Conservation (phyloP, 179 eudicot species). For the Silene coronaria region DNA sequence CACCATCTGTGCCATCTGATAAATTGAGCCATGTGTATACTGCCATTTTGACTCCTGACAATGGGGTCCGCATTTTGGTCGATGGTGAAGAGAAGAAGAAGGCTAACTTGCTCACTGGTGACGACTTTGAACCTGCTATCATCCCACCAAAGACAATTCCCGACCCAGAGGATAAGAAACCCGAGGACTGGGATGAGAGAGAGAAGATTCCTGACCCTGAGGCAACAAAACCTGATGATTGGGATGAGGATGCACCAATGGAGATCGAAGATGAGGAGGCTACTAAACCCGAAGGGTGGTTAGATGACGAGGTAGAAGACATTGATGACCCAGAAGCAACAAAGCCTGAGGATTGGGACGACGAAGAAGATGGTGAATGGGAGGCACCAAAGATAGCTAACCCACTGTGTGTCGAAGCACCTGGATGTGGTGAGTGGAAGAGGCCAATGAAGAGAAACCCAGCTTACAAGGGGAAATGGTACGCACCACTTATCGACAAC, state of each 20-base stretch:
- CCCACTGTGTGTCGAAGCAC: constrained; percentile 69
- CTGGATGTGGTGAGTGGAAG: constrained; percentile 95
- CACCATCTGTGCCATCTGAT: constrained; percentile 82
- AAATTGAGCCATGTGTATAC: constrained; percentile 76
- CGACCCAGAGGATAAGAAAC: constrained; percentile 85
- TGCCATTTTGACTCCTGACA: constrained; percentile 65
- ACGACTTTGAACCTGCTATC: constrained; percentile 77
- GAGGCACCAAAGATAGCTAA: constrained; percentile 87
- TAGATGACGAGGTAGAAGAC: constrained; percentile 88
- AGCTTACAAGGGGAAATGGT: constrained; percentile 84
- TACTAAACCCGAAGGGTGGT: constrained; percentile 88
- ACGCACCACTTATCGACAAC: constrained; percentile 68
- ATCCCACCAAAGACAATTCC: constrained; percentile 77
- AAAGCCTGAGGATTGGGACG: constrained; percentile 97
- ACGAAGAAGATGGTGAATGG: constrained; percentile 94
- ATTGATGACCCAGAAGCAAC: constrained; percentile 84
- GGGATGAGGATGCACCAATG: constrained; percentile 96
- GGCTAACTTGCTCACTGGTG: constrained; percentile 57
- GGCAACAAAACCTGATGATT: constrained; percentile 81
- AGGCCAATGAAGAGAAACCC: constrained; percentile 75
- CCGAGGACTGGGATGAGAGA: constrained; percentile 90
- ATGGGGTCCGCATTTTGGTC: constrained; percentile 51
- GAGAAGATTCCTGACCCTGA: constrained; percentile 68
- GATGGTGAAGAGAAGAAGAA: constrained; percentile 89
- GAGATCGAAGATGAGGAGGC: constrained; percentile 83